Conservation (phyloP, 495 filamentous ascomycete genomes). For the Neurospora hispaniola region DNA sequence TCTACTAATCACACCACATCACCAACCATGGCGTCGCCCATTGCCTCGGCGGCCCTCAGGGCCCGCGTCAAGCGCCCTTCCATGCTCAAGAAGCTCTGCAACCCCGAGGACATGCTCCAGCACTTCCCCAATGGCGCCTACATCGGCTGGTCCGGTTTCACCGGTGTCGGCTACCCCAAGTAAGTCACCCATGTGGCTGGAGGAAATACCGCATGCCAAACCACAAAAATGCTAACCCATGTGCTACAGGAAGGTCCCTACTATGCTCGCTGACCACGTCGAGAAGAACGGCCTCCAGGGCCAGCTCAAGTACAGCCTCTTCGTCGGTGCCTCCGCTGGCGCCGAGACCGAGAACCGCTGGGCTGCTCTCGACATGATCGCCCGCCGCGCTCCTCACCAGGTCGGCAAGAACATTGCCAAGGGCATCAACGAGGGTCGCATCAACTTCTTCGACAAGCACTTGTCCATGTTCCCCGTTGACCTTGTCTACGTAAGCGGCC, state of each 20-base stretch:
- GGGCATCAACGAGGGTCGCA: constrained; percentile 80
- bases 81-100: constrained; percentile 68
- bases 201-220: neutral
- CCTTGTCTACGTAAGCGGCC: constrained; percentile 48
- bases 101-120: constrained; percentile 67
- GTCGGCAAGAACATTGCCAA: constrained; percentile 87
- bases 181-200: constrained; percentile 27
- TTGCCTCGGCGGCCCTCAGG: constrained; percentile 65
- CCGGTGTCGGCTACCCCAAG: constrained; percentile 86
- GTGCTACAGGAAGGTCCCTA: constrained; percentile 60
- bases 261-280: constrained; percentile 77
- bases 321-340: constrained; percentile 81
- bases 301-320: constrained; percentile 72
- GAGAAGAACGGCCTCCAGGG: constrained; percentile 82
- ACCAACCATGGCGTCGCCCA: constrained; percentile 31
- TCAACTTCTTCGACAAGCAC: constrained; percentile 92
- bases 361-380: constrained; percentile 81
- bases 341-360: constrained; percentile 89
- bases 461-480: constrained; percentile 87
- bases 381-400: constrained; percentile 75
- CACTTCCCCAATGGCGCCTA: constrained; percentile 75
- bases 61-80: constrained; percentile 64
- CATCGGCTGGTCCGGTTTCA: constrained; percentile 87
- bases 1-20: neutral
- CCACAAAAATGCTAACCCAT: constrained; percentile 11